phyloP scores from a whole-genome alignment of 2,329 filamentous ascomycete genomes.

The Fonsecaea nubica region DNA sequence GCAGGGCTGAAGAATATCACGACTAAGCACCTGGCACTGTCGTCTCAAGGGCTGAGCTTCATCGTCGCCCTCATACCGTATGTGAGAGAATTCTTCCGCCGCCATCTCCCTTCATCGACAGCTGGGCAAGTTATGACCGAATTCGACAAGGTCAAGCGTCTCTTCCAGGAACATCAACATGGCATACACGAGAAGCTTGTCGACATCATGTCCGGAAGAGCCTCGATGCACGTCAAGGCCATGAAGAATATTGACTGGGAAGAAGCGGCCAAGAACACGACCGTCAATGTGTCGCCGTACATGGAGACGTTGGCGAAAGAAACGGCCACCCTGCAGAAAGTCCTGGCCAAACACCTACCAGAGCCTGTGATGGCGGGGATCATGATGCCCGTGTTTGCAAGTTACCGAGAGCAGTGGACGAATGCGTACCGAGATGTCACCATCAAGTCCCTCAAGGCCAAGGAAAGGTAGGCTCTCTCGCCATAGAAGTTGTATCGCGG shows the following conservation, averaged over 20 bases:
- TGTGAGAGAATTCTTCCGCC: conserved; percentile 85
- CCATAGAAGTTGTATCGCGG: conserved; percentile 28
- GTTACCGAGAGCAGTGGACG: conserved; percentile 80
- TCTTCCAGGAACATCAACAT: conserved; percentile 87
- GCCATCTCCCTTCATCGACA: conserved; percentile 64
- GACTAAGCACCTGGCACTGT: conserved; percentile 90
- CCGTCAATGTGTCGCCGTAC: conserved; percentile 66
- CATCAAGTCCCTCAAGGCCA: conserved; percentile 70
- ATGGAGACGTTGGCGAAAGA: conserved; percentile 90
- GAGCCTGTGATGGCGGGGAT: conserved; percentile 79
- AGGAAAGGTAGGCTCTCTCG: conserved; percentile 67
- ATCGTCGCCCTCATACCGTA: conserved; percentile 87
- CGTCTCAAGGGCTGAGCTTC: conserved; percentile 87
- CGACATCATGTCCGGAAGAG: conserved; percentile 85
- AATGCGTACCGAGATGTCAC: conserved; percentile 70
- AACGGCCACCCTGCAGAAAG: conserved; percentile 81
- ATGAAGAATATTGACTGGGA: conserved; percentile 82
- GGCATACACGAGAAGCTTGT: conserved; percentile 92
- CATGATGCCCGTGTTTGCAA: conserved; percentile 82
- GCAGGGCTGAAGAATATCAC: conserved; percentile 96
- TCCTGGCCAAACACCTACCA: conserved; percentile 79
- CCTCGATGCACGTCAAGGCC: conserved; percentile 73
- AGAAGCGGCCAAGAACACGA: conserved; percentile 49
- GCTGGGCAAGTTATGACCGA: conserved; percentile 71
- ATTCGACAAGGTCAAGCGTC: conserved; percentile 83